These are phyloP conservation scores for Lasiodiplodia sp. DNA, from an alignment of 2,329 filamentous ascomycete species.

Conservation along the genomic window DNA sequence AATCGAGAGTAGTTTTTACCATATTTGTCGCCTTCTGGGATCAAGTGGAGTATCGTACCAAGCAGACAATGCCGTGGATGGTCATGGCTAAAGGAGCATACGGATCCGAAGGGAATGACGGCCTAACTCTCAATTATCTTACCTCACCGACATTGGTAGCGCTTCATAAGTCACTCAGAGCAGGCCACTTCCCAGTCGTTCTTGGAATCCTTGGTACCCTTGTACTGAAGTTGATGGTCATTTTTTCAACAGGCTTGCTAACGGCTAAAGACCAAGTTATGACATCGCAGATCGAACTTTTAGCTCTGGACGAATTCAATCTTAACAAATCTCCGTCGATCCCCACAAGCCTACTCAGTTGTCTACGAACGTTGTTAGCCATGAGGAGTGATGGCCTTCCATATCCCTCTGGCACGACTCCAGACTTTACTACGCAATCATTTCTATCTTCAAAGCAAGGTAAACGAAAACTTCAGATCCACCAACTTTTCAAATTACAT, in stretches of 20 bases:
- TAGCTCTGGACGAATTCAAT: background rate
- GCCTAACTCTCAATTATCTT: background rate
- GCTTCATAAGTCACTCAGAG: background rate
- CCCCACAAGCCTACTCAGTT: too few relatives aligned
- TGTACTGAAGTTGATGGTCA: background rate
- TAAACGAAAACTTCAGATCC: too few relatives aligned
- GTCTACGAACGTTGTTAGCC: too few relatives aligned
- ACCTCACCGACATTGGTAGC: background rate
- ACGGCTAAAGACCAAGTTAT: background rate
- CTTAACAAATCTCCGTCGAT: constrained; percentile 48
- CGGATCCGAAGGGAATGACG: too few relatives aligned
- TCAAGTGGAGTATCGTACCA: background rate
- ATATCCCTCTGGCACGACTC: too few relatives aligned
- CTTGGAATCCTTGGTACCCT: background rate
- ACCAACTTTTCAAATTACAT: too few relatives aligned
- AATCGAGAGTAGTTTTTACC: background rate
- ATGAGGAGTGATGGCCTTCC: too few relatives aligned
- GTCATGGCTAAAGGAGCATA: background rate
- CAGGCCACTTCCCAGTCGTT: background rate
- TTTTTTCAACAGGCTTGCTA: background rate
- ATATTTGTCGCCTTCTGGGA: background rate
- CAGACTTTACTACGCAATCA: too few relatives aligned
- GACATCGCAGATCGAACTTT: background rate
- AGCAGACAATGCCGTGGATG: constrained; percentile 1
- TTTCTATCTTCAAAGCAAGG: too few relatives aligned